Base-by-base conservation (phyloP, 805 yeast genomes). In the Saccharomycopsis babjevae region DNA sequence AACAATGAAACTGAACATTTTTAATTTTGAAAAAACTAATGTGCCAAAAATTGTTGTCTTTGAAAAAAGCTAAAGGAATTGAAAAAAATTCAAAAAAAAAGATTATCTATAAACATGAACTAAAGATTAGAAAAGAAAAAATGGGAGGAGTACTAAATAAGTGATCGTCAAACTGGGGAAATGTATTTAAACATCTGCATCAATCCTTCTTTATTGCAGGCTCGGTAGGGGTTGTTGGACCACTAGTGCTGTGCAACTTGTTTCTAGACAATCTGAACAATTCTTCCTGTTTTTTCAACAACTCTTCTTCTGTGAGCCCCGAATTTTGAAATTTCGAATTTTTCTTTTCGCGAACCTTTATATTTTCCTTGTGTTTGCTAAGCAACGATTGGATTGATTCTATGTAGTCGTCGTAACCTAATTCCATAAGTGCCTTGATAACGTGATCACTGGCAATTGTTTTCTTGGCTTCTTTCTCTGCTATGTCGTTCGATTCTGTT, bases 391-490 rank as follows among this genome's bases (percentile, higher is more conserved):
- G 86, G 54, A 94, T 82, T 32, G 89, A 86, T 40, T 87, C 92
- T 58, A 94, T 78, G 71, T 93, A 94, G 62, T 89, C 91, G 34
- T 79, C 80, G 72, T 90, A 94, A 32, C 96, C 99, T 60, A 94
- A 77, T 68, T 88, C 96, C 64, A 83, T 85, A 54, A 94, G 75
- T 0, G 98, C 97, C 68, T 86, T 88, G 65, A 93, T 80, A 43
- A 94, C 97, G 71, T 94, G 99, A 71, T 94, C 99, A 1, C 96
- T 87, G 0, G 97, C 96, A 54, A 94, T 94, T 1, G 99, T 94
- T 73, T 94, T 94, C 73, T 94, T 94, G 59, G 96, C 84, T 71
- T 94, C 99, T 68, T 87, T 88, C 68, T 94, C 98, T 0, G 98
- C 98, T 66, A 94, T 91, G 64, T 94, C 98, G 68, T 93, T 92